phyloP scores from a whole-genome alignment of 116 monocot species.

The Dioscorea cayenensis region DNA sequence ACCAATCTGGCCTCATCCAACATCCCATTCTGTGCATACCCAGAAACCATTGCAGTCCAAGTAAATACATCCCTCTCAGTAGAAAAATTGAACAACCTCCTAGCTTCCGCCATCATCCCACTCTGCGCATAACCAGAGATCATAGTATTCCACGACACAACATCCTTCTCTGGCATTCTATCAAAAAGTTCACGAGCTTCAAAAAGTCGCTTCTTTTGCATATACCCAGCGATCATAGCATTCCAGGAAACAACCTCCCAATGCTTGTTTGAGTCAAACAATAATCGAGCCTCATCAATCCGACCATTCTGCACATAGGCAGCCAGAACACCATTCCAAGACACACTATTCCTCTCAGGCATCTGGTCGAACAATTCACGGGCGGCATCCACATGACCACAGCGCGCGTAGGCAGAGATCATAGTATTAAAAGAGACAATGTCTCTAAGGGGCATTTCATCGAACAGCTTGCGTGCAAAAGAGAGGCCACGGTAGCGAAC shows the following conservation, averaged over 20 bases:
- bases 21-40: slow-evolving; percentile 67
- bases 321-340: slow-evolving; percentile 68
- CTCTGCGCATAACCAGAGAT: slow-evolving; percentile 69
- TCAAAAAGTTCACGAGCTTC: slow-evolving; percentile 59
- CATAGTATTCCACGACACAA: slow-evolving; percentile 72
- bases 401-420: slow-evolving; percentile 71
- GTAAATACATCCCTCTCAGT: slow-evolving; percentile 59
- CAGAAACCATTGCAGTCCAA: slow-evolving; percentile 90
- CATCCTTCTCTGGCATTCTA: slow-evolving; percentile 48
- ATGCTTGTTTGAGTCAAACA: slow-evolving; percentile 43
- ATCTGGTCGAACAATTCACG: slow-evolving; percentile 39
- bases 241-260: slow-evolving; percentile 87
- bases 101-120: slow-evolving; percentile 40
- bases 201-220: slow-evolving; percentile 17
- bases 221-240: slow-evolving; percentile 56
- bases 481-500: slow-evolving; percentile 28
- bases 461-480: slow-evolving; percentile 52
- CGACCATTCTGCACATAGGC: slow-evolving; percentile 56
- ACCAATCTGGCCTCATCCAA: slow-evolving; percentile 48
- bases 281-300: slow-evolving; percentile 31
- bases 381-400: slow-evolving; percentile 45
- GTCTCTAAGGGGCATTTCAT: slow-evolving; percentile 49
- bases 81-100: slow-evolving; percentile 33
- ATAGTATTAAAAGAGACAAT: slow-evolving; percentile 68
- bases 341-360: slow-evolving; percentile 44